Base-by-base conservation (phyloP, 345 rosid species). In the Eucalyptus pauciflora region DNA sequence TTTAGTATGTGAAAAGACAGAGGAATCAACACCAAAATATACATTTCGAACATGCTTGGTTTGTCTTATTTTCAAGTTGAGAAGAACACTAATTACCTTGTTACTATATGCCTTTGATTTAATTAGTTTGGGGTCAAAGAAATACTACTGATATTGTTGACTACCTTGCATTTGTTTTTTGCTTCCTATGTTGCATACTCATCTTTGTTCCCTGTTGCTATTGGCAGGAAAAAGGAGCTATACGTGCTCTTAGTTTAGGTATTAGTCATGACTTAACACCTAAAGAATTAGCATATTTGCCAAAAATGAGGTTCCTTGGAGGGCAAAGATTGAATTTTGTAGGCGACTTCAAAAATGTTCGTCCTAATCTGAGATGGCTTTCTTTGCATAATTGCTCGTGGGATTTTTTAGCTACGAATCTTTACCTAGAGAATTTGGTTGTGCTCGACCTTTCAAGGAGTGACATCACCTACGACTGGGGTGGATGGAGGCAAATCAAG, bases 101-200 rank as follows among this genome's bases (percentile, higher is more conserved):
- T 18, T 52, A 52, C 10, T 0, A 52, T 2, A 18, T 0, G 24
- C 2, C 0, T 17, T 16, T 51, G 22, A 51, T 51, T 51, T 51
- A 51, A 51, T 54, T 54, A 5, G n/a, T 25, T 58, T 25, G 37
- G 3, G 41, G 4, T 41, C 41, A 41, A 41, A 41, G 41, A 41
- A 41, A 3, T 16, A 69, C 79, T 31, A 15, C 2, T 4, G 2
- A 69, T 69, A 8, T 14, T 7, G 1, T 7, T 8, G 6, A 69
- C 43, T 69, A 67, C 41, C 31, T 15, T 15, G 20, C 41, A 25
- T 69, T 69, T 2, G 13, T 69, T 69, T 31, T 14, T 8, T 4
- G 3, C 37, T 31, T n/a, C 7, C 18, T 12, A 22, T 15, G 22
- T 15, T 67, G 43, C 43, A 67, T 5, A 8, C 41, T 67, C 79